phyloP scores from a whole-genome alignment of 495 filamentous ascomycete genomes.

The Talaromyces trachyspermus region DNA sequence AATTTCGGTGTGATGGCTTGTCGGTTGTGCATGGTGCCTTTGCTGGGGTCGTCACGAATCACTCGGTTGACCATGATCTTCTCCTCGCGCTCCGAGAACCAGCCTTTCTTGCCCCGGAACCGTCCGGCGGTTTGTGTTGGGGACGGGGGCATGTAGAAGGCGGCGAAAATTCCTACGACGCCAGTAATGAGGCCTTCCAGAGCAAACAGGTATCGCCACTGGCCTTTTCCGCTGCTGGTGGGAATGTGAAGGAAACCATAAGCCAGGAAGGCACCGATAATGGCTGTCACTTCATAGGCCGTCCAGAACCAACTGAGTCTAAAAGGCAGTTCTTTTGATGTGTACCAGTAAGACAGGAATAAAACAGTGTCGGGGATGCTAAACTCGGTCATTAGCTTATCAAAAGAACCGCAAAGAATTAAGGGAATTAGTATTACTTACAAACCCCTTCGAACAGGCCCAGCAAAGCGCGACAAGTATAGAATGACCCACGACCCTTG shows the following conservation, averaged over 20 bases:
- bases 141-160: conserved; percentile 61
- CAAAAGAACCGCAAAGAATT: conserved; percentile 14
- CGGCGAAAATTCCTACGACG: conserved; percentile 56
- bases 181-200: conserved; percentile 49
- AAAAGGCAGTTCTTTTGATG: conserved; percentile 57
- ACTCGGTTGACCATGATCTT: conserved; percentile 66
- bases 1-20: conserved; percentile 51
- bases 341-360: conserved; percentile 75
- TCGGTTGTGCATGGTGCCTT: conserved; percentile 54
- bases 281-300: conserved; percentile 56
- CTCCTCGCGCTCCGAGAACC: conserved; percentile 62
- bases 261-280: conserved; percentile 62
- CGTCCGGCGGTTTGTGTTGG: conserved; percentile 63
- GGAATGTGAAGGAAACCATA: conserved; percentile 65
- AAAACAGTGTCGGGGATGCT: conserved; percentile 45
- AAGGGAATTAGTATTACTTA: conserved; percentile 21
- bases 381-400: background rate
- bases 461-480: conserved; percentile 55
- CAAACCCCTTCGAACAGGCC: conserved; percentile 75
- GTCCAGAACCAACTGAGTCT: conserved; percentile 67
- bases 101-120: conserved; percentile 64
- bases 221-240: conserved; percentile 47
- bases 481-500: conserved; percentile 53
- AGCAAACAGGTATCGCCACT: conserved; percentile 69
- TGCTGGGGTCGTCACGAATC: conserved; percentile 66